Evolutionary conservation across 2,329 filamentous ascomycete species (phyloP).

Genomic region (Zelopaecilomyces penicillatus): DNA sequence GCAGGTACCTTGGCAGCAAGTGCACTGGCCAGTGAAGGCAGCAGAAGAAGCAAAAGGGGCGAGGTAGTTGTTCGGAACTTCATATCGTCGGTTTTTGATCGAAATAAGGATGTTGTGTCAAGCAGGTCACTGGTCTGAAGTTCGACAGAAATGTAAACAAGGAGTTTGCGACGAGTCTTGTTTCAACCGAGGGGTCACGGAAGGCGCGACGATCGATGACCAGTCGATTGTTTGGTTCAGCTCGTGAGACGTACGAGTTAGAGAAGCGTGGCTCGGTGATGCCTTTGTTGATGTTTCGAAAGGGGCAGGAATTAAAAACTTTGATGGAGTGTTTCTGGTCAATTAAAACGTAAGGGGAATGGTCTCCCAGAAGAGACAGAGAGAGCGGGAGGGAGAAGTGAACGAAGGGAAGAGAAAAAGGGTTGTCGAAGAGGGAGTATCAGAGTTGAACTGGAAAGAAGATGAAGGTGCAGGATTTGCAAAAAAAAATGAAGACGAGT

Average conservation of each 20-base stretch:
- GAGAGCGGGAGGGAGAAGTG: not conserved
- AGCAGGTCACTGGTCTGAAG: not conserved
- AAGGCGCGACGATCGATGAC: no score
- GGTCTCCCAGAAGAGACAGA: not conserved
- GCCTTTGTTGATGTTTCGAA: no score
- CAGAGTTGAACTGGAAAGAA: not conserved
- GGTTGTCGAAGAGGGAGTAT: no score
- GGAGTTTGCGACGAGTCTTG: no score
- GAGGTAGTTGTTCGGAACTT: slow-evolving; percentile 46
- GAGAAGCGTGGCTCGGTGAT: no score
- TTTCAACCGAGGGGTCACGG: no score
- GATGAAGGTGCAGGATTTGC: not conserved
- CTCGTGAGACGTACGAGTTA: no score
- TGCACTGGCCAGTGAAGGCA: slow-evolving; percentile 45
- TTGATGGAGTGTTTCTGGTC: slow-evolving; percentile 4
- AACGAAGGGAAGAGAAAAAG: not conserved
- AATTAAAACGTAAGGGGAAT: not conserved
- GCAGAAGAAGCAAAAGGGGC: slow-evolving; percentile 51
- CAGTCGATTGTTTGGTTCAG: no score
- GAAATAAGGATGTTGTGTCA: not conserved
- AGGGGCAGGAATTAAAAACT: not conserved
- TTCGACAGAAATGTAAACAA: no score
- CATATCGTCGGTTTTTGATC: slow-evolving; percentile 36
- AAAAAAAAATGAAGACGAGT: not conserved
- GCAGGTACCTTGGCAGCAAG: slow-evolving; percentile 24